Evolutionary conservation across 148 eudicot species (phyloP).

Genomic region (Fagopyrum esculentum): DNA sequence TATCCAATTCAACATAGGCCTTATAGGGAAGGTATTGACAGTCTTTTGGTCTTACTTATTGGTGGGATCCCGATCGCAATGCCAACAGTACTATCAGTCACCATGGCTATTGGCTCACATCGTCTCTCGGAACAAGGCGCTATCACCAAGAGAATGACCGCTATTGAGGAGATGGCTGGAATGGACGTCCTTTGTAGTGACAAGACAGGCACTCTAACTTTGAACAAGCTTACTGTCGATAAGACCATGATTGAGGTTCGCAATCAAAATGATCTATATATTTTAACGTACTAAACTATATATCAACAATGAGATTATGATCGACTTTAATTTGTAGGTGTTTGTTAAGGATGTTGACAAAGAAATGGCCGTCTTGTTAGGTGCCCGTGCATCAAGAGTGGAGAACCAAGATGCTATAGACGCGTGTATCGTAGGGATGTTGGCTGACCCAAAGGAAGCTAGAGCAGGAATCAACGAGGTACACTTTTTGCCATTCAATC

Average conservation of each 20-base stretch:
- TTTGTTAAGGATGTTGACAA: conserved; percentile 30
- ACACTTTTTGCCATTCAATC: conserved; percentile 43
- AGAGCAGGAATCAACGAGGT: conserved; percentile 35
- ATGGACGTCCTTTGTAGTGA: conserved; percentile 52
- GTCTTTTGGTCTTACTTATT: conserved; percentile 37
- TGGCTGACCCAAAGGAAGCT: conserved; percentile 46
- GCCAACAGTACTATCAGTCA: conserved; percentile 41
- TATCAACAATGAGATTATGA: too few relatives aligned
- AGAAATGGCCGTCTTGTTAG: conserved; percentile 28
- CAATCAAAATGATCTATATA: too few relatives aligned
- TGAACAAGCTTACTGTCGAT: conserved; percentile 36
- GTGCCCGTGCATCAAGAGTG: conserved; percentile 34
- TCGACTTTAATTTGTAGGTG: background rate
- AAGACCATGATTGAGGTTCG: conserved; percentile 26
- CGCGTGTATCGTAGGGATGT: conserved; percentile 40
- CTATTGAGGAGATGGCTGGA: conserved; percentile 46
- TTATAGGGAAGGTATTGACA: conserved; percentile 39
- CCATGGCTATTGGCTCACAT: conserved; percentile 48
- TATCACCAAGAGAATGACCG: conserved; percentile 46
- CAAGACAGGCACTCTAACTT: conserved; percentile 39
- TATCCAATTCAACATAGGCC: conserved; percentile 30
- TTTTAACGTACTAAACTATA: too few relatives aligned
- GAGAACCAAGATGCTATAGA: conserved; percentile 49
- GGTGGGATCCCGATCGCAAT: conserved; percentile 45
- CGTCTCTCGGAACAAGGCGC: conserved; percentile 44